Percentiles rank a stretch among this genome's conserved stretches.
phyloP scores from a whole-genome alignment of 495 filamentous ascomycete genomes.

The Penicillium coffeae region DNA sequence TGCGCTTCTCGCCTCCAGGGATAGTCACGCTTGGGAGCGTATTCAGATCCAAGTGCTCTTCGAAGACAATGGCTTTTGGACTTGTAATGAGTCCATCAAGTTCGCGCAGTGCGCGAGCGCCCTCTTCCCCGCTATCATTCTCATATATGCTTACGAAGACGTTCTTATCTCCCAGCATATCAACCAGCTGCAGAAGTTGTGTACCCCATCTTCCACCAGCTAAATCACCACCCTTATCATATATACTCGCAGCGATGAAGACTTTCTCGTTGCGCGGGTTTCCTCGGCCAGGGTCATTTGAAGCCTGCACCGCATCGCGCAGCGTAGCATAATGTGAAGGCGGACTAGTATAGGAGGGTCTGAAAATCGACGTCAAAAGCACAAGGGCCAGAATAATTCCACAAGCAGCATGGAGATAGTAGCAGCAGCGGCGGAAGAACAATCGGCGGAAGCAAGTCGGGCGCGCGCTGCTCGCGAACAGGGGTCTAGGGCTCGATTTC shows the following conservation, averaged over 20 bases:
- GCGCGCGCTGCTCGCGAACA: constrained; percentile 20
- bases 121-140: constrained; percentile 59
- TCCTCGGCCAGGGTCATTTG: constrained; percentile 48
- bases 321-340: constrained; percentile 49
- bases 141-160: constrained; percentile 60
- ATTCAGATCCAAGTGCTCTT: constrained; percentile 49
- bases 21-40: constrained; percentile 54
- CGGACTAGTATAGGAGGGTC: constrained; percentile 57
- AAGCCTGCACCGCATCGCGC: constrained; percentile 29
- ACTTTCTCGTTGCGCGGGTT: constrained; percentile 64
- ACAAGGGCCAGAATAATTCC: constrained; percentile 61
- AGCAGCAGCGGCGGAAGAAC: constrained; percentile 61
- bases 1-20: constrained; percentile 56
- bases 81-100: constrained; percentile 45
- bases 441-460: constrained; percentile 31
- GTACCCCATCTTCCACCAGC: constrained; percentile 64
- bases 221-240: constrained; percentile 57
- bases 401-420: constrained; percentile 58
- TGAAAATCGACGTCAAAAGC: constrained; percentile 48
- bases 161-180: constrained; percentile 52
- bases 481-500: constrained; percentile 25
- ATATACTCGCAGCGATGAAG: constrained; percentile 73
- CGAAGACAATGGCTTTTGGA: constrained; percentile 50
- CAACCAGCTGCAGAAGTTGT: constrained; percentile 57
- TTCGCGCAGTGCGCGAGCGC: constrained; percentile 38